Percentiles rank a stretch among this genome's conserved stretches.
These are phyloP conservation scores for Saccharum hybrid DNA, from an alignment of 202 grass and related monocot species.

Conservation along the genomic window DNA sequence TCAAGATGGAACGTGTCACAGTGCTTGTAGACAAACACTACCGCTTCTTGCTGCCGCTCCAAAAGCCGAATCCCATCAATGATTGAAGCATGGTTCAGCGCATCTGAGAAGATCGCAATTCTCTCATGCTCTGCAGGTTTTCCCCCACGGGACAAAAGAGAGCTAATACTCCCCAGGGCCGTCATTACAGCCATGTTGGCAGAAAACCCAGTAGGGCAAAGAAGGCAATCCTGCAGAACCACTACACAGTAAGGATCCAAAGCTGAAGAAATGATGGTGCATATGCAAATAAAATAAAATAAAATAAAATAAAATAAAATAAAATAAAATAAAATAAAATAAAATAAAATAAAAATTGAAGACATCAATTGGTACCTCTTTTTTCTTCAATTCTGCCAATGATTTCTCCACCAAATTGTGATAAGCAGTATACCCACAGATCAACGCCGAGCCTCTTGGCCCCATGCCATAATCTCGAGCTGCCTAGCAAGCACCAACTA, in stretches of 20 bases:
- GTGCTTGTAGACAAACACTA: slow-evolving; percentile 84
- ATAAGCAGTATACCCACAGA: neutral
- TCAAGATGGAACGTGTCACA: slow-evolving; percentile 86
- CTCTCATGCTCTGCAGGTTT: slow-evolving; percentile 51
- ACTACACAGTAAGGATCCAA: neutral
- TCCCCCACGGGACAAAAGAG: neutral
- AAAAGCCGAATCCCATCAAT: slow-evolving; percentile 85
- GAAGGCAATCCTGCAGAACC: neutral
- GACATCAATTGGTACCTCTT: neutral
- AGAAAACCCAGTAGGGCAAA: neutral
- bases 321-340: too few species aligned
- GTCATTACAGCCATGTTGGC: neutral
- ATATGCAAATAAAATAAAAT: neutral
- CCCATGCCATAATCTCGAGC: neutral
- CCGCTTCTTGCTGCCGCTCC: slow-evolving; percentile 65
- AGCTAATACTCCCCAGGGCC: neutral
- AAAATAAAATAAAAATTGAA: too few species aligned
- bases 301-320: too few species aligned
- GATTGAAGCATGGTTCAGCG: slow-evolving; percentile 92
- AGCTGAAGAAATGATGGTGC: neutral
- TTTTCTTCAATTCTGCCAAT: neutral
- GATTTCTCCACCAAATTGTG: neutral
- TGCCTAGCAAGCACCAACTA: neutral
- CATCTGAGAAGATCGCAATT: slow-evolving; percentile 90
- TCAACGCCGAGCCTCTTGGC: neutral